Base-by-base conservation (phyloP, 2,329 filamentous ascomycete genomes). In the Colletotrichum nymphaeae region DNA sequence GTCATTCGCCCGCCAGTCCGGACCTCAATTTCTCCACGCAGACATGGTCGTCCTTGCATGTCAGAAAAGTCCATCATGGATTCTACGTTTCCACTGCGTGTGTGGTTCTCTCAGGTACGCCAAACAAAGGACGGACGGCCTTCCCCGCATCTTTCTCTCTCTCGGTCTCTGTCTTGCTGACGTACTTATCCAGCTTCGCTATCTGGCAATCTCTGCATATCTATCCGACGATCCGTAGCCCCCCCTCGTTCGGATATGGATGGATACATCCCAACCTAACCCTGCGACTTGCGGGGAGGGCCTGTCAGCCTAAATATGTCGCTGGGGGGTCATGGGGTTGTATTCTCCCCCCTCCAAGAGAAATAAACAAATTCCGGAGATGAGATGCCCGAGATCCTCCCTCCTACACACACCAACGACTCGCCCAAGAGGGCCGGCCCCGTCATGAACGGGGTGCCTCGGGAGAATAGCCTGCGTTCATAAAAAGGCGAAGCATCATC, bases 1-100 rank as follows among this genome's bases (percentile, higher is more conserved):
- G 57, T 19, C n/a, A 59, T 55, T 66, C 42, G 53, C 37, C 52
- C 52, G 32, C 14, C 67, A 22, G n/a, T 24, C 30, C 56, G 63
- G 26, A 53, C 59, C 66, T 69, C 42, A 49, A 49, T 64, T 69
- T 59, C 55, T 64, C 59, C 66, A 69, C 59, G 66, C 65, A 55
- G 37, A 35, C 69, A 69, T 64, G 59, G 52, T 53, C 30, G 52
- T 42, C 59, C 57, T 59, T 59, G 52, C 32, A 53, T 52, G 57
- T n/a, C 64, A 37, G 52, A 60, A 49, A 11, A n/a, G 37, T 14
- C 26, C 28, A 49, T 37, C 62, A 35, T 11, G 26, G 16, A 24
- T 11, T 30, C n/a, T 28, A 8, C 52, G 37, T 22, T 32, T 35
- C 12, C 19, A 24, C 9, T 35, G 32, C 9, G 32, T 35, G 11